phyloP scores from a whole-genome alignment of 352 stramenopile species.

The Phytopythium delawarense region DNA sequence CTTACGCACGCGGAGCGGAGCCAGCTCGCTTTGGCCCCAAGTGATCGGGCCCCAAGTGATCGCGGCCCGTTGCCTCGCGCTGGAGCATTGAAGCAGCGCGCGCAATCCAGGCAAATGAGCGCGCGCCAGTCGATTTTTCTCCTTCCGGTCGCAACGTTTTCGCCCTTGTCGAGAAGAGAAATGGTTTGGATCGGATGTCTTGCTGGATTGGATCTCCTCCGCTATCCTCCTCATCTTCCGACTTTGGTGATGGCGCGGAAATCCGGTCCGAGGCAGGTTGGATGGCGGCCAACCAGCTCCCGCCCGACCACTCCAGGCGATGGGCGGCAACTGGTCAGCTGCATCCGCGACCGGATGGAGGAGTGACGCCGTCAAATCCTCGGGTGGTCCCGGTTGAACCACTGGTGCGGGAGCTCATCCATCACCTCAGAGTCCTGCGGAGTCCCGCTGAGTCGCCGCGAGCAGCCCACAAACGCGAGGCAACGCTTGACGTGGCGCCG shows the following conservation, averaged over 20 bases:
- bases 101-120: background rate
- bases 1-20: background rate
- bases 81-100: background rate
- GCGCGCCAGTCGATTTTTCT: background rate
- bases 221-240: background rate
- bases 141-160: background rate
- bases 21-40: slow-evolving; percentile 2
- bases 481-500: background rate
- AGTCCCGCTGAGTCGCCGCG: no score
- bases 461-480: background rate
- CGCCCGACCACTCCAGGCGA: background rate
- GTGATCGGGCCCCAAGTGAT: slow-evolving; percentile 4
- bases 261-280: background rate
- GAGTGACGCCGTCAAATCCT: background rate
- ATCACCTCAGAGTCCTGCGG: no score
- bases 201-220: background rate
- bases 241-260: background rate
- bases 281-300: background rate
- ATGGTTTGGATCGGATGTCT: background rate
- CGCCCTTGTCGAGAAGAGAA: background rate
- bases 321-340: background rate
- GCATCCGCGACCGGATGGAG: background rate
- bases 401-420: no score
- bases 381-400: no score
- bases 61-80: background rate